A percentile compares a stretch with the other conserved stretches of the same genome.
Evolutionary conservation across 2,329 filamentous ascomycete genomes (phyloP).

Genomic region (Cordyceps tenuipes): DNA sequence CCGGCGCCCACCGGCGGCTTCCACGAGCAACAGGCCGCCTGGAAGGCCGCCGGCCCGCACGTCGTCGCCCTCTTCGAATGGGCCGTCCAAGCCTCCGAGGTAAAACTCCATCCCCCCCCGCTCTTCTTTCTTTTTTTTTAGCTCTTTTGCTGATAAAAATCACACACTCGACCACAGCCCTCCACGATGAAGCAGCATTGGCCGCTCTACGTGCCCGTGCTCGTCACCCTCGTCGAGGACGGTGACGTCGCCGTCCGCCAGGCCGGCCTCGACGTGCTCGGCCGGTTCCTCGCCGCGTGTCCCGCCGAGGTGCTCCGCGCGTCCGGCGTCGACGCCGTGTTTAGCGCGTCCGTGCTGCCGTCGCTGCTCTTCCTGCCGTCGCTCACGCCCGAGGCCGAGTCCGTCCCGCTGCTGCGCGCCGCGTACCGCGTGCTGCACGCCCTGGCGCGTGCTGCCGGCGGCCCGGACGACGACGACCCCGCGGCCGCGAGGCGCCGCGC

Average conservation of each 20-base stretch:
- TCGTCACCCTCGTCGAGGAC: constrained; percentile 63
- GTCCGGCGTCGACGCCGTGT: constrained; percentile 59
- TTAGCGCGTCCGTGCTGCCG: constrained; percentile 61
- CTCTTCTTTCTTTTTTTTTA: no score
- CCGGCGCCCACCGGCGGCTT: background rate
- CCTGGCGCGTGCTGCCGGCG: constrained; percentile 40
- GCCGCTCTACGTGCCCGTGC: constrained; percentile 60
- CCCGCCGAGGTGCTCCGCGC: constrained; percentile 44
- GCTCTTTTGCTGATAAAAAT: background rate
- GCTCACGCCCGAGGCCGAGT: constrained; percentile 66
- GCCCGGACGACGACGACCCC: constrained; percentile 20
- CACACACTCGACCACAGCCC: background rate
- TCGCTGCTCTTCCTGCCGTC: constrained; percentile 69
- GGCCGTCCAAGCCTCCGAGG: constrained; percentile 45
- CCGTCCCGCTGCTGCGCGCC: constrained; percentile 51
- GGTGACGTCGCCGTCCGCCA: constrained; percentile 42
- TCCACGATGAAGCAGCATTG: constrained; percentile 38
- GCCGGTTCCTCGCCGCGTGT: constrained; percentile 46
- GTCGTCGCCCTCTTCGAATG: constrained; percentile 34
- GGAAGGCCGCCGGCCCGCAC: constrained; percentile 18
- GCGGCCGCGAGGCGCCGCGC: constrained; percentile 23
- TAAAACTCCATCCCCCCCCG: constrained; percentile 19
- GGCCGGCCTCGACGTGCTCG: constrained; percentile 47
- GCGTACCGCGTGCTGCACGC: constrained; percentile 60
- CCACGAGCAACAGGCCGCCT: constrained; percentile 13